These are phyloP conservation scores for Xylaria polymorpha DNA, from an alignment of 2,329 filamentous ascomycete species.

Conservation along the genomic window DNA sequence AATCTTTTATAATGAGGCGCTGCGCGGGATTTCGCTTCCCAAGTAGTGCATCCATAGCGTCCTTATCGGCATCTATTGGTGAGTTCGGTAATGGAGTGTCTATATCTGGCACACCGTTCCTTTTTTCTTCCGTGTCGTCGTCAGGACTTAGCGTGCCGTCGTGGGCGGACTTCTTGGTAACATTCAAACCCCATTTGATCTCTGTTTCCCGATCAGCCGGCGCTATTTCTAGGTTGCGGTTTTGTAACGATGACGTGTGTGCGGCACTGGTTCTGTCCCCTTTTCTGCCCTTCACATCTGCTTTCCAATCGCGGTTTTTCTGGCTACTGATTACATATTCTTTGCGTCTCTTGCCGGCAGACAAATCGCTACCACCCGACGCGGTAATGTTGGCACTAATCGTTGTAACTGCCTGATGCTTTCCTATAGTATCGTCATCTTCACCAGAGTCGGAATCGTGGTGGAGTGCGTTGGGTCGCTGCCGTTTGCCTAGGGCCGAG, in stretches of 20 bases:
- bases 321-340: constrained; percentile 48
- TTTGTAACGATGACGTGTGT: constrained; percentile 10
- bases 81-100: constrained; percentile 30
- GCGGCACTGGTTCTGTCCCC: constrained; percentile 20
- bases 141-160: constrained; percentile 34
- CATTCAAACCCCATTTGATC: constrained; percentile 54
- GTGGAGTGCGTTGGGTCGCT: constrained; percentile 56
- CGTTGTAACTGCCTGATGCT: constrained; percentile 50
- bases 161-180: constrained; percentile 47
- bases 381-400: constrained; percentile 48
- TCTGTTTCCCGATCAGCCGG: constrained; percentile 51
- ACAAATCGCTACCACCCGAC: constrained; percentile 32
- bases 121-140: constrained; percentile 23
- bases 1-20: constrained; percentile 64
- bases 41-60: constrained; percentile 75
- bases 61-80: constrained; percentile 54
- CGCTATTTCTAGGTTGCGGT: constrained; percentile 42
- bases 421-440: constrained; percentile 48
- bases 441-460: constrained; percentile 58
- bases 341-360: constrained; percentile 34
- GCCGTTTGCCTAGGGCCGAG: constrained; percentile 62
- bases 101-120: constrained; percentile 26
- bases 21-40: constrained; percentile 59
- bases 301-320: constrained; percentile 52
- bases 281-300: constrained; percentile 46